Evolutionary conservation across 441 rosid genomes (phyloP), one percentile per base, ranked within the genome.

Genomic region (Jatropha multifida): DNA sequence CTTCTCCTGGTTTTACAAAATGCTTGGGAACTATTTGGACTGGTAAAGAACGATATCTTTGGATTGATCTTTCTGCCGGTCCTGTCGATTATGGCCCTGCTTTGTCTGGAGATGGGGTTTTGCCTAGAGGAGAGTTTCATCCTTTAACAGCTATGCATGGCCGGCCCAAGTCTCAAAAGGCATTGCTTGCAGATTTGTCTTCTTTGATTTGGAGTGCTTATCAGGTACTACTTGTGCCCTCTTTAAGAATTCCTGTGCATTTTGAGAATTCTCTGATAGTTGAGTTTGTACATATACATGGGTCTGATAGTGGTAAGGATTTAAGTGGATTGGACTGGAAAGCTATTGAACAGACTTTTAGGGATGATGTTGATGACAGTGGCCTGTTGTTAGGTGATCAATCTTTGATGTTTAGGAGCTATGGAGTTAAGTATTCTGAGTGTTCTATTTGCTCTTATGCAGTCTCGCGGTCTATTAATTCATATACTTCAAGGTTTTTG

Each of bases 81-180:
- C 99, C 98, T 3, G 94, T 95, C 18, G 99, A 95, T 74, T 93
- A 95, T 13, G 99, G 99, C 12, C 99, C 99, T 40, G 91, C 87
- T 6, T 79, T 95, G 51, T 95, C 99, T 11, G 99, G 99, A 20
- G 99, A 95, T 64, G 99, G 98, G 54, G 92, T 92, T 66, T 74
- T 93, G 52, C 96, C 99, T 0, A 83, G 89, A 78, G 99, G 99
- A 15, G 98, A 95, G 72, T 95, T 93, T 77, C 99, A 95, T 65
- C 99, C 99, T 42, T 83, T 95, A 27, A 90, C 99, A 0, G 86
- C 96, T 5, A 79, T 90, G 74, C 98, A 92, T 48, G 99, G 99
- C 6, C 81, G 89, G 42, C 96, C 97, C 68, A 95, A 90, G 84
- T 93, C 94, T 0, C 88, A 89, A 18, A 95, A 92, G 84, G 91